phyloP scores from a whole-genome alignment of 164 flowering plant species.

The Vitis rotundifolia region DNA sequence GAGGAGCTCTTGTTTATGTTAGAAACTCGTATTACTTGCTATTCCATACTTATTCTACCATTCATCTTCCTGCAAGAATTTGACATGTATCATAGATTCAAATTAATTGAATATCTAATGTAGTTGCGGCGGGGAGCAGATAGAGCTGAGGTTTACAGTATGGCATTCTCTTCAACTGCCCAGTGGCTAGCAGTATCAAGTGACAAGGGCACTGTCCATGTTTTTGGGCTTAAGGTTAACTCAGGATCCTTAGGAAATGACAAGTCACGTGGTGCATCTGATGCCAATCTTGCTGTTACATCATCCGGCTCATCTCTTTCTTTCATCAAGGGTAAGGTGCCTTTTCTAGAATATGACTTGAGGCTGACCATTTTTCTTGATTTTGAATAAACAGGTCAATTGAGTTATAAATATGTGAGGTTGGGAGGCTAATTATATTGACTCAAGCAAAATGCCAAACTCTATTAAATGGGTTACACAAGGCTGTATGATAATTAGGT shows the following conservation, averaged over 20 bases:
- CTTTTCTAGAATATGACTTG: background rate
- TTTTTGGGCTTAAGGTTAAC: conserved; percentile 77
- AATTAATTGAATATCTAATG: conserved; percentile 13
- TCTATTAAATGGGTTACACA: too few relatives aligned
- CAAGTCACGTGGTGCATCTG: conserved; percentile 30
- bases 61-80: too few relatives aligned
- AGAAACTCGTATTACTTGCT: too few relatives aligned
- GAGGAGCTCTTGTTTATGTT: too few relatives aligned
- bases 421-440: too few relatives aligned
- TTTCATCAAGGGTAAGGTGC: conserved; percentile 66
- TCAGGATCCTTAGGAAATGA: conserved; percentile 42
- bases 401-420: too few relatives aligned
- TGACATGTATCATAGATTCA: background rate
- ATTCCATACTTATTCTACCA: too few relatives aligned
- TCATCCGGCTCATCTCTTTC: conserved; percentile 65
- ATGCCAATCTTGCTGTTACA: conserved; percentile 29
- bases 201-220: conserved; percentile 97
- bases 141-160: conserved; percentile 90
- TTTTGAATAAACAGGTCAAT: too few relatives aligned
- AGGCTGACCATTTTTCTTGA: too few relatives aligned
- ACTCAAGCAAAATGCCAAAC: too few relatives aligned
- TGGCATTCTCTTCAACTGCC: conserved; percentile 83
- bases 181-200: conserved; percentile 97
- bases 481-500: too few relatives aligned
- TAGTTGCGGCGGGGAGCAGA: conserved; percentile 97